phyloP scores from a whole-genome alignment of 495 filamentous ascomycete genomes.

The Xylaria scruposa region DNA sequence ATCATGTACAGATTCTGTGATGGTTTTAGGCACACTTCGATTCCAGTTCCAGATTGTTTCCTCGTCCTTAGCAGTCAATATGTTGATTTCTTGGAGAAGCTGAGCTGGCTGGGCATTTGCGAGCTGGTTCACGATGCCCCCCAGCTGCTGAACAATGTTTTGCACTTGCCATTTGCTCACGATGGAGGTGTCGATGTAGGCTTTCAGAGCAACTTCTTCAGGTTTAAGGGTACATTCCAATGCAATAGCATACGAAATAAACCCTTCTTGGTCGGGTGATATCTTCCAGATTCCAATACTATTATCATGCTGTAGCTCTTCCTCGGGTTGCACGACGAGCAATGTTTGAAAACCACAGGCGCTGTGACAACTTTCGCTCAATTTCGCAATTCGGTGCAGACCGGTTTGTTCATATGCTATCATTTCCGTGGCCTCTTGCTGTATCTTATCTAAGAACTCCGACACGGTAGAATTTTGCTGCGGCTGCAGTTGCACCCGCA shows the following conservation, averaged over 20 bases:
- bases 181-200: not conserved
- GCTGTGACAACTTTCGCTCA: not conserved
- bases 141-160: not conserved
- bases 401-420: not conserved
- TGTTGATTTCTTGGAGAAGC: too few relatives aligned
- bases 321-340: conserved; percentile 23
- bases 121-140: too few relatives aligned
- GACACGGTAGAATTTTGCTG: not conserved
- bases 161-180: not conserved
- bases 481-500: conserved; percentile 40
- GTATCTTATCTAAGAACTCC: not conserved
- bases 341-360: not conserved
- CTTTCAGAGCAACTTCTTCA: not conserved
- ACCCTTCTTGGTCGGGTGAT: conserved; percentile 2
- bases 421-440: not conserved
- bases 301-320: not conserved
- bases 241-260: conserved; percentile 9
- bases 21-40: too few relatives aligned
- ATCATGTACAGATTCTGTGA: too few relatives aligned
- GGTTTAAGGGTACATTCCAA: conserved; percentile 2
- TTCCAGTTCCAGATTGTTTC: too few relatives aligned
- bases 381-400: not conserved
- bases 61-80: too few relatives aligned
- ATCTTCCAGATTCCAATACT: not conserved
- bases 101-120: too few relatives aligned